Conservation (phyloP, 352 stramenopile genomes). For the Aphanomyces stellatus region DNA sequence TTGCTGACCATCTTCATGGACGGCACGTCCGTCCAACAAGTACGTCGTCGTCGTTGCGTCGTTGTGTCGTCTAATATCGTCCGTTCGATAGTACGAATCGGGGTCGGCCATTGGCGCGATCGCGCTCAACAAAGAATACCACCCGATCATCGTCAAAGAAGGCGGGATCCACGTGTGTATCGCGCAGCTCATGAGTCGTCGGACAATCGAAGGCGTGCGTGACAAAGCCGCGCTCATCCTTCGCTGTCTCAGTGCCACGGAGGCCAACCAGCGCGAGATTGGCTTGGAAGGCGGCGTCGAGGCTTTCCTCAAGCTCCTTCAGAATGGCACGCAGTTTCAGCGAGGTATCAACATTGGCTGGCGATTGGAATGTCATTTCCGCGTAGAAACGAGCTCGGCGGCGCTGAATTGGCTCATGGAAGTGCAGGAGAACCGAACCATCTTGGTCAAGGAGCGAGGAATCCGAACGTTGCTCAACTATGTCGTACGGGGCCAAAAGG, state of each 20-base stretch:
- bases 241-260: constrained; percentile 10
- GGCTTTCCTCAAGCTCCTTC: constrained; percentile 5
- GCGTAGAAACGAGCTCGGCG: constrained; percentile 12
- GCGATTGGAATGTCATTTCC: background rate
- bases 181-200: background rate
- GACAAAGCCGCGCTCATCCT: constrained; percentile 15
- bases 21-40: background rate
- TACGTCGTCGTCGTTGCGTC: too few relatives aligned
- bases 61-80: too few relatives aligned
- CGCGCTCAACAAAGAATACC: constrained; percentile 18
- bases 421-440: constrained; percentile 6
- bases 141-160: constrained; percentile 9
- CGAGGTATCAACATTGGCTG: background rate
- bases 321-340: constrained; percentile 5
- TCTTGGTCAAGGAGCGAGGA: constrained; percentile 14
- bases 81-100: constrained; percentile 11
- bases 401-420: constrained; percentile 21
- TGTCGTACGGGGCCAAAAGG: constrained; percentile 17
- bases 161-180: constrained; percentile 5
- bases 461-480: constrained; percentile 20
- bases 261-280: constrained; percentile 19
- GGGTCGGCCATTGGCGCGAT: constrained; percentile 6
- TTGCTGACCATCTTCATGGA: background rate
- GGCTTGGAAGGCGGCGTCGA: constrained; percentile 16
- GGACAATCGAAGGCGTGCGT: constrained; percentile 7